Percentiles rank a stretch among this genome's conserved stretches.
Evolutionary conservation across 441 rosid species (phyloP).

Genomic region (Capsella rubella): DNA sequence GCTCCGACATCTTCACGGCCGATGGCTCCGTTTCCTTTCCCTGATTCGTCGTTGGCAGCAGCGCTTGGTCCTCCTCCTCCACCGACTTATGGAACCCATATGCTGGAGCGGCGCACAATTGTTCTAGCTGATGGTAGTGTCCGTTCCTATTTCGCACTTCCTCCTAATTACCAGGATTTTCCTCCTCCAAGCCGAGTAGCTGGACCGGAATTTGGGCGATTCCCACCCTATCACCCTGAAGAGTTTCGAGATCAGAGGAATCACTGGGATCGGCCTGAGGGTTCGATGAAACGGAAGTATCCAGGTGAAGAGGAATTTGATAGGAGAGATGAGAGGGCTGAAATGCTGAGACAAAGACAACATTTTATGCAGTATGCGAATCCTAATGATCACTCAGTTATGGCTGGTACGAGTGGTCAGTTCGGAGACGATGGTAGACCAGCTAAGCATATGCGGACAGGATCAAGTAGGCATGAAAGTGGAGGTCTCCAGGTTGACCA

Average conservation of each 20-base stretch:
- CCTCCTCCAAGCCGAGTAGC: constrained; percentile 54
- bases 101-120: constrained; percentile 93
- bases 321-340: constrained; percentile 50
- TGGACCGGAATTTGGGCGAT: constrained; percentile 53
- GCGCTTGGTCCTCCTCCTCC: constrained; percentile 71
- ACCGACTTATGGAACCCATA: constrained; percentile 88
- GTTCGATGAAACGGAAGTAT: constrained; percentile 67
- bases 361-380: constrained; percentile 51
- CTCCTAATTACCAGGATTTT: constrained; percentile 84
- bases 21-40: constrained; percentile 52
- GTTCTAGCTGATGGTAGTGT: constrained; percentile 88
- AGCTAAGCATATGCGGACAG: constrained; percentile 61
- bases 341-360: constrained; percentile 53
- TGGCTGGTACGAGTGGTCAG: constrained; percentile 51
- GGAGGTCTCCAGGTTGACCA: constrained; percentile 62
- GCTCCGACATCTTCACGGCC: constrained; percentile 41
- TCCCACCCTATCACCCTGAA: constrained; percentile 50
- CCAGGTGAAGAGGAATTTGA: constrained; percentile 53
- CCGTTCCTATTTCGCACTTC: constrained; percentile 94
- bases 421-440: constrained; percentile 61
- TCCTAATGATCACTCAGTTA: constrained; percentile 47
- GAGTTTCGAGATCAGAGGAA: constrained; percentile 58
- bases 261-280: constrained; percentile 52
- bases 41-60: constrained; percentile 54
- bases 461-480: constrained; percentile 46